phyloP scores from a whole-genome alignment of 2,329 filamentous ascomycete genomes.

The Zymoseptoria crescenta region DNA sequence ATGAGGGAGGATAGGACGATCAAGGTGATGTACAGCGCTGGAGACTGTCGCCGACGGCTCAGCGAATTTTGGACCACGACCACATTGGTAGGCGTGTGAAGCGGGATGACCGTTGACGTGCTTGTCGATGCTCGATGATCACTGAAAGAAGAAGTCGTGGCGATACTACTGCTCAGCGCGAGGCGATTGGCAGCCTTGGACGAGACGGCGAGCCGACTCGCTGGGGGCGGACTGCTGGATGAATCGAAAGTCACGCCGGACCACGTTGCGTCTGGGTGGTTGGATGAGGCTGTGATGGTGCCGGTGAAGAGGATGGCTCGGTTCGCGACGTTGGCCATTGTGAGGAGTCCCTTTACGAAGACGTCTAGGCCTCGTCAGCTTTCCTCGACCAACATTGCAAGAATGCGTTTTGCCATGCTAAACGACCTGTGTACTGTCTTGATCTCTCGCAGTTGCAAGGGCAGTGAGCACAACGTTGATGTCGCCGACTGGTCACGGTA shows the following conservation, averaged over 20 bases:
- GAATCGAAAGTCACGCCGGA: not conserved
- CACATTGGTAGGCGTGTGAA: not conserved
- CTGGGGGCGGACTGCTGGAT: not conserved
- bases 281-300: not conserved
- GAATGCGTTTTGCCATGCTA: not conserved
- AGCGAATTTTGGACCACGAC: not conserved
- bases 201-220: not conserved
- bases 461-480: not conserved
- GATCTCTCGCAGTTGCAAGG: not conserved
- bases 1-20: slow-evolving; percentile 7
- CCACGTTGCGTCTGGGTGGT: not conserved
- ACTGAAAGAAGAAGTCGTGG: not conserved
- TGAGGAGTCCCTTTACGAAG: not conserved
- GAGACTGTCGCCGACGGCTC: not conserved
- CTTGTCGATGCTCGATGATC: not conserved
- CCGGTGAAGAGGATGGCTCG: not conserved
- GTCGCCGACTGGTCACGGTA: not conserved
- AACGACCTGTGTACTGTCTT: not conserved
- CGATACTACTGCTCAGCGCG: not conserved
- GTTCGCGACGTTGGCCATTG: not conserved
- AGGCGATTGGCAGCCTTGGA: not conserved
- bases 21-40: slow-evolving; percentile 3
- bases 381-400: not conserved
- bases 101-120: not conserved
- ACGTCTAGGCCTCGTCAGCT: not conserved